These are phyloP conservation scores for Verticillium albo-atrum DNA, from an alignment of 2,329 filamentous ascomycete species.

Conservation along the genomic window DNA sequence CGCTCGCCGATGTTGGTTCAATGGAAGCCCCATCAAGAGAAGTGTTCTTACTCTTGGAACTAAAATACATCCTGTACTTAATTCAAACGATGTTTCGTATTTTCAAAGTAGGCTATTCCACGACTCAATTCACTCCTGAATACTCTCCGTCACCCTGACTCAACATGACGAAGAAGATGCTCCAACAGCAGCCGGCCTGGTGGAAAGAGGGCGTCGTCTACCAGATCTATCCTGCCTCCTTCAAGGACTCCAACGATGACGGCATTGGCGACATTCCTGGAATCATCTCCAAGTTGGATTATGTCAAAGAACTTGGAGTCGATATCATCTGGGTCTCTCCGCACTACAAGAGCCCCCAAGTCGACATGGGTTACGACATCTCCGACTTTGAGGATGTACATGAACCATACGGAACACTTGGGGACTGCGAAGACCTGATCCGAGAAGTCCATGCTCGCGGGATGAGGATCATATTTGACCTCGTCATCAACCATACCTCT, in stretches of 20 bases:
- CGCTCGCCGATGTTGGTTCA: too few species aligned
- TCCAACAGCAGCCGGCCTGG: constrained; percentile 25
- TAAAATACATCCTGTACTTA: too few species aligned
- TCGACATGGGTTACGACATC: constrained; percentile 64
- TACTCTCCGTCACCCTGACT: too few species aligned
- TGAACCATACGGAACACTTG: constrained; percentile 42
- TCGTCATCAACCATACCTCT: constrained; percentile 74
- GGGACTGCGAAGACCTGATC: constrained; percentile 7
- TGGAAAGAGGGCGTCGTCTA: constrained; percentile 52
- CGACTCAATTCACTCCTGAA: too few species aligned
- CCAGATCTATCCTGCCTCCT: constrained; percentile 53
- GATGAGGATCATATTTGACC: constrained; percentile 52
- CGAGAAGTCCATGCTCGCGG: constrained; percentile 1
- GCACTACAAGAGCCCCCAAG: constrained; percentile 33
- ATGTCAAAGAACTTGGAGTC: constrained; percentile 43
- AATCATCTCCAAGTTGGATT: constrained; percentile 49
- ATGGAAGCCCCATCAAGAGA: too few species aligned
- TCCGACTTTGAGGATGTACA: constrained; percentile 60
- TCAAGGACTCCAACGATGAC: constrained; percentile 50
- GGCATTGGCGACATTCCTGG: constrained; percentile 49
- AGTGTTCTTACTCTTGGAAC: too few species aligned
- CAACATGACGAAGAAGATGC: too few species aligned
- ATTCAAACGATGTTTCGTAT: too few species aligned
- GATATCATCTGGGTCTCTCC: constrained; percentile 44
- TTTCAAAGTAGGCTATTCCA: too few species aligned